A percentile compares a stretch with the other conserved stretches of the same genome.
phyloP scores from a whole-genome alignment of 352 stramenopile genomes.

The Plasmopara halstedii region DNA sequence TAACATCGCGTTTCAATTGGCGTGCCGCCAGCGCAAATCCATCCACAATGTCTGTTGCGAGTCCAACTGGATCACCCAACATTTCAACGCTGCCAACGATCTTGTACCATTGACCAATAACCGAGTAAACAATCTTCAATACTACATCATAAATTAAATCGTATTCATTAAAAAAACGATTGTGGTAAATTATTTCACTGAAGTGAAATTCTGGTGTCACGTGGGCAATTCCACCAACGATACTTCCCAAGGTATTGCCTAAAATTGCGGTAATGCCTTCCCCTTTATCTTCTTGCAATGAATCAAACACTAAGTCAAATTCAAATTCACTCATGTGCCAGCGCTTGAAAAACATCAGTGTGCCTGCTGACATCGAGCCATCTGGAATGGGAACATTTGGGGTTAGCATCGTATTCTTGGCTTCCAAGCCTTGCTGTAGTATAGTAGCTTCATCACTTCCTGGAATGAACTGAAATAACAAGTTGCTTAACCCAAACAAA shows the following conservation, averaged over 20 bases:
- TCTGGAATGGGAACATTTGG: conserved; percentile 49
- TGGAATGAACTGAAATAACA: conserved; percentile 71
- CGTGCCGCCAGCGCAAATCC: conserved; percentile 71
- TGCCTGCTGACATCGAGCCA: conserved; percentile 32
- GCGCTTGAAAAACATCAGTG: conserved; percentile 80
- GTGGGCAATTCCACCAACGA: conserved; percentile 82
- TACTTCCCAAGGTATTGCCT: conserved; percentile 74
- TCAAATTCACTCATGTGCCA: conserved; percentile 65
- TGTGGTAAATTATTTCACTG: conserved; percentile 55
- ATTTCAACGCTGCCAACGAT: conserved; percentile 83
- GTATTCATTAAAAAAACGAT: conserved; percentile 83
- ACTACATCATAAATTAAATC: conserved; percentile 73
- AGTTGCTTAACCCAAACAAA: conserved; percentile 52
- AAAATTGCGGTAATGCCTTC: conserved; percentile 78
- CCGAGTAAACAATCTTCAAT: conserved; percentile 58
- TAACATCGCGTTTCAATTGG: conserved; percentile 76
- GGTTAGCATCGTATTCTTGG: conserved; percentile 49
- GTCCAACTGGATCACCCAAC: conserved; percentile 72
- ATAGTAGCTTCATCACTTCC: conserved; percentile 58
- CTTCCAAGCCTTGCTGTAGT: conserved; percentile 49
- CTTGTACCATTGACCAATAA: conserved; percentile 85
- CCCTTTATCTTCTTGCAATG: conserved; percentile 61
- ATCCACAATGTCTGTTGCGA: conserved; percentile 81
- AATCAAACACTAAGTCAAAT: conserved; percentile 82
- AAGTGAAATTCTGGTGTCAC: conserved; percentile 81